phyloP scores from a whole-genome alignment of 257 asterid genomes.

The Plantago elongata region DNA sequence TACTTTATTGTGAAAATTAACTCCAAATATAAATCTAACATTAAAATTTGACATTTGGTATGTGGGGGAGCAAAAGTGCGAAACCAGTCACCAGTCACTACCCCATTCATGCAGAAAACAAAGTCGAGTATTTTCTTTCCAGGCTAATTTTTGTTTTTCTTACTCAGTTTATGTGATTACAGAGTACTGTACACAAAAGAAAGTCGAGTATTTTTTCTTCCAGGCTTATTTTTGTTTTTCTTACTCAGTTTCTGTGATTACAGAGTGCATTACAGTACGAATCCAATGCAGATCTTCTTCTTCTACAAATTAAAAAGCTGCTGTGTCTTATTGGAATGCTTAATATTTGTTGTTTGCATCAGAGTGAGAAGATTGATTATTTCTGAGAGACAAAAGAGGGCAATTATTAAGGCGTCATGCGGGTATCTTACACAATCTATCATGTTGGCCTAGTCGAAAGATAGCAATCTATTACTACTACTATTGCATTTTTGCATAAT shows the following conservation, averaged over 20 bases:
- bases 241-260: neutral
- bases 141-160: neutral
- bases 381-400: neutral
- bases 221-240: neutral
- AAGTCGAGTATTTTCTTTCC: constrained; percentile 1
- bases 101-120: neutral
- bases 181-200: too few relatives aligned
- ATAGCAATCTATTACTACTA: neutral
- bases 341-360: constrained; percentile 1
- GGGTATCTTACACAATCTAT: neutral
- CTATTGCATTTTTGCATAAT: neutral
- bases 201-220: constrained; percentile 1
- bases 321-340: neutral
- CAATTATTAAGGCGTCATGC: constrained; percentile 4
- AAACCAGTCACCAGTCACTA: neutral
- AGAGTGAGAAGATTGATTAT: too few relatives aligned
- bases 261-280: neutral
- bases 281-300: constrained; percentile 11
- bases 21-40: too few relatives aligned
- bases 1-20: too few relatives aligned
- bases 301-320: neutral
- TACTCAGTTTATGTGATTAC: too few relatives aligned
- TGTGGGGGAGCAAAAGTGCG: too few relatives aligned
- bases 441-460: neutral
- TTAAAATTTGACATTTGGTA: too few relatives aligned